These are phyloP conservation scores for Phalaenopsis hybrid DNA, from an alignment of 116 monocot species.

Conservation along the genomic window DNA sequence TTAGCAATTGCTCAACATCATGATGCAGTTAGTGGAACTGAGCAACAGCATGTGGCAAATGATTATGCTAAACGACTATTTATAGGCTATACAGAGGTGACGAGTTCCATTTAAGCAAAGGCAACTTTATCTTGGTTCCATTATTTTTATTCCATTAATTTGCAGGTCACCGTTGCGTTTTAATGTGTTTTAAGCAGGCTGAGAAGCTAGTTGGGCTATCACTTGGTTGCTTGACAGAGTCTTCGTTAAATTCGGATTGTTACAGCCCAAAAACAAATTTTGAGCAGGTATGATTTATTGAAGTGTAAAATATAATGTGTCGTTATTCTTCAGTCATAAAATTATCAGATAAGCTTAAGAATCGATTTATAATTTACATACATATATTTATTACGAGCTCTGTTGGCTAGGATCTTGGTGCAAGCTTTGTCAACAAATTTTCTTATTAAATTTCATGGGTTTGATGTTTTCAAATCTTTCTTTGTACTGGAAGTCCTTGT, in stretches of 20 bases:
- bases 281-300: slow-evolving; percentile 51
- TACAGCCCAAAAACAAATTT: slow-evolving; percentile 50
- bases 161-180: neutral
- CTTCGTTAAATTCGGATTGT: slow-evolving; percentile 40
- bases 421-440: neutral
- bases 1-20: slow-evolving; percentile 94
- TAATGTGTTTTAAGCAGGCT: slow-evolving; percentile 41
- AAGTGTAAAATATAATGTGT: neutral
- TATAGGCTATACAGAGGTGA: slow-evolving; percentile 82
- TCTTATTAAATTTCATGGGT: neutral
- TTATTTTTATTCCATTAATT: neutral
- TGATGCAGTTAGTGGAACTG: slow-evolving; percentile 98
- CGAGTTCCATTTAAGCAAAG: neutral
- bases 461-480: neutral
- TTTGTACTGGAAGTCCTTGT: neutral
- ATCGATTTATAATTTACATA: neutral
- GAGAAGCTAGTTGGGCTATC: slow-evolving; percentile 65
- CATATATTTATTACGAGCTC: neutral
- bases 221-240: slow-evolving; percentile 78
- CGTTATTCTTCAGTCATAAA: neutral
- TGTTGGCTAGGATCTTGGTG: neutral
- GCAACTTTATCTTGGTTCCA: neutral
- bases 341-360: neutral
- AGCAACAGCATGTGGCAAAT: slow-evolving; percentile 92
- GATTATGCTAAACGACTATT: slow-evolving; percentile 89